Conservation (phyloP, 129 eudicot species). For the Artemisia tridentata region DNA sequence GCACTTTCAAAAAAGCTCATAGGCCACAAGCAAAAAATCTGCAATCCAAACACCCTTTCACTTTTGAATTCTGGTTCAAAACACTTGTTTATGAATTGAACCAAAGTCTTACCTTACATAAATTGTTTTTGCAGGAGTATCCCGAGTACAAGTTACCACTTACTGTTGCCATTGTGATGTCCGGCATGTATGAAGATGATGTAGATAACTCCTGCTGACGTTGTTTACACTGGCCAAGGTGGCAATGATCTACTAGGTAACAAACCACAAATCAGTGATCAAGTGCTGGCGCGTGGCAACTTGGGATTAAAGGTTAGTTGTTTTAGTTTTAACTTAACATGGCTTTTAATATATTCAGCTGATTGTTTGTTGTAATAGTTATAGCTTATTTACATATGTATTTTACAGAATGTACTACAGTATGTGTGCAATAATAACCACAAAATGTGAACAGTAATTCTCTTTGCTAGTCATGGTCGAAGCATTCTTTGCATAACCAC, state of each 20-base stretch:
- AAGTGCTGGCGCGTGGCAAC: conserved; percentile 73
- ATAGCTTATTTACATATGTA: not conserved
- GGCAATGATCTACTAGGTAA: conserved; percentile 77
- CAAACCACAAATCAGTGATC: conserved; percentile 67
- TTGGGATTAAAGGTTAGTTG: conserved; percentile 70
- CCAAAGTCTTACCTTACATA: too few relatives aligned
- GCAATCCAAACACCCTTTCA: not conserved
- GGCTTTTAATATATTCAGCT: not conserved
- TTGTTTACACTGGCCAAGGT: conserved; percentile 96
- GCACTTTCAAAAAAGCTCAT: too few relatives aligned
- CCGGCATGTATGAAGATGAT: conserved; percentile 96
- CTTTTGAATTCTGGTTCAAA: not conserved
- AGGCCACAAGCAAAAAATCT: too few relatives aligned
- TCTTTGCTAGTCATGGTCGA: too few relatives aligned
- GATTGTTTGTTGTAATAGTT: conserved; percentile 5
- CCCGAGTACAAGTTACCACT: conserved; percentile 51
- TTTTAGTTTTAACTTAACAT: not conserved
- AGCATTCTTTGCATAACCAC: too few relatives aligned
- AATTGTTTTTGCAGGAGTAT: conserved; percentile 39
- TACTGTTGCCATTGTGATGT: conserved; percentile 72
- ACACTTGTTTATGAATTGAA: not conserved
- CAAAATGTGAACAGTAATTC: not conserved
- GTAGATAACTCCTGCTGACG: conserved; percentile 71
- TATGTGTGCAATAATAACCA: too few relatives aligned
- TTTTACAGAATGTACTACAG: not conserved